A percentile compares a stretch with the other conserved stretches of the same genome.
Conservation (phyloP, 2,329 filamentous ascomycete species). For the Biscogniauxia marginata region DNA sequence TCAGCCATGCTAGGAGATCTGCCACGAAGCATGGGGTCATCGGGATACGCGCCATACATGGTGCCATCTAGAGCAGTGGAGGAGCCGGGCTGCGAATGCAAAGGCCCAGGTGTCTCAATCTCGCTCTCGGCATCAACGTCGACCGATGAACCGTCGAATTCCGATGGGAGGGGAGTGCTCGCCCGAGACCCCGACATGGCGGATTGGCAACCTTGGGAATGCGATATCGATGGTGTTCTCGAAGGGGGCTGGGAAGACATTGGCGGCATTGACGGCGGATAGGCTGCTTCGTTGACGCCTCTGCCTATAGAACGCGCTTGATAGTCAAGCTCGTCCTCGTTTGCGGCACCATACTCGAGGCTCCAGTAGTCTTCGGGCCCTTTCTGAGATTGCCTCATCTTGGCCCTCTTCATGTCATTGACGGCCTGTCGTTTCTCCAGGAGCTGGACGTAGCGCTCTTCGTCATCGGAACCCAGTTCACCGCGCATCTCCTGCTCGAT, state of each 20-base stretch:
- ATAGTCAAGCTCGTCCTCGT: slow-evolving; percentile 49
- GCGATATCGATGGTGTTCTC: slow-evolving; percentile 44
- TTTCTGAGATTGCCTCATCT: slow-evolving; percentile 48
- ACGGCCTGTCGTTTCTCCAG: slow-evolving; percentile 58
- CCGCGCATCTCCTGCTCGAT: slow-evolving; percentile 70
- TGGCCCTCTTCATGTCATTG: slow-evolving; percentile 58
- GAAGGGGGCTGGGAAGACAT: slow-evolving; percentile 24
- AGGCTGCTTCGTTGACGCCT: slow-evolving; percentile 19
- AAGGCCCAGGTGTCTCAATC: slow-evolving; percentile 51
- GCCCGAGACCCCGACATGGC: slow-evolving; percentile 39
- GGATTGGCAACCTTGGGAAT: slow-evolving; percentile 47
- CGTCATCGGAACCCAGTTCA: slow-evolving; percentile 56
- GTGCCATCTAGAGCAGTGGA: slow-evolving; percentile 68
- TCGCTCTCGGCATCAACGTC: slow-evolving; percentile 46
- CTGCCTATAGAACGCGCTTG: slow-evolving; percentile 22
- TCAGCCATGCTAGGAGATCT: slow-evolving; percentile 80
- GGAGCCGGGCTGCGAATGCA: slow-evolving; percentile 52
- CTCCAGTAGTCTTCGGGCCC: slow-evolving; percentile 73
- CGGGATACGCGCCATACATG: slow-evolving; percentile 70
- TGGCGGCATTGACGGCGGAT: slow-evolving; percentile 17
- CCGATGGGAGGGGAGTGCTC: slow-evolving; percentile 33
- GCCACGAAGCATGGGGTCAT: slow-evolving; percentile 58
- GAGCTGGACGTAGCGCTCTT: slow-evolving; percentile 59
- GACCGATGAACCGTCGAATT: slow-evolving; percentile 33
- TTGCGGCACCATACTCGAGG: slow-evolving; percentile 70